Evolutionary conservation across 192 early-diverging fungal genomes (phyloP), one percentile per base, ranked within the genome.

Genomic region (Obelidium mucronatum): DNA sequence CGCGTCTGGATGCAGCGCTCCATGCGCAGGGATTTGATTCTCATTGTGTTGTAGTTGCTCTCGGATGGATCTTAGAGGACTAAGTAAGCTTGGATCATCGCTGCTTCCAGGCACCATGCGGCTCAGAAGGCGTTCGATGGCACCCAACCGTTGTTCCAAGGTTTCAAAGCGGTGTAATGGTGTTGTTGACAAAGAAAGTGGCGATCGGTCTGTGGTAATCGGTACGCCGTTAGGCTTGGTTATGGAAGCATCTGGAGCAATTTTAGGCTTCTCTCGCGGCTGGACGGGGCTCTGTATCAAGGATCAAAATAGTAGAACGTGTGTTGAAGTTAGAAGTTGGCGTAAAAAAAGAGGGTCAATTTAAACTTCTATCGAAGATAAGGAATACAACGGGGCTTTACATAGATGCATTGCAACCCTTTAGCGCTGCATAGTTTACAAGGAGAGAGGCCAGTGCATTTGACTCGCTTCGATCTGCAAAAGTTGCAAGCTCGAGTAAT

Each of bases 401-500:
- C 73, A 52, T 75, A 75, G 19, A 75, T 42, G 65, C 73, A 75
- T 28, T 48, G 44, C 30, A 26, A 13, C 61, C 61, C 61, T 31
- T 40, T 64, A 1, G 15, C 28, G 8, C 24, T 17, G 36, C 75
- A 77, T 19, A 22, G 17, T n/a, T 39, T 37, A 58, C 75, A 77
- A 31, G 75, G 75, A 51, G 28, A n/a, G 28, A 71, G 53, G 2
- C 75, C 75, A 24, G 31, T 30, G 67, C 75, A 77, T 42, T 72
- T 71, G 11, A 54, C 59, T 54, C 67, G 44, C 40, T 70, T 68
- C 39, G 26, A 39, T 13, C 75, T 26, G 75, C 75, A 77, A 26
- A 67, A 67, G 30, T 77, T 67, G 67, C 75, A 77, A 22, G 75
- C 75, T n/a, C 65, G 65, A 19, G 40, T 11, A 33, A 68, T 68